A percentile compares a stretch with the other conserved stretches of the same genome.
Conservation (phyloP, 2,329 filamentous ascomycete genomes). For the Penicillium sp. region DNA sequence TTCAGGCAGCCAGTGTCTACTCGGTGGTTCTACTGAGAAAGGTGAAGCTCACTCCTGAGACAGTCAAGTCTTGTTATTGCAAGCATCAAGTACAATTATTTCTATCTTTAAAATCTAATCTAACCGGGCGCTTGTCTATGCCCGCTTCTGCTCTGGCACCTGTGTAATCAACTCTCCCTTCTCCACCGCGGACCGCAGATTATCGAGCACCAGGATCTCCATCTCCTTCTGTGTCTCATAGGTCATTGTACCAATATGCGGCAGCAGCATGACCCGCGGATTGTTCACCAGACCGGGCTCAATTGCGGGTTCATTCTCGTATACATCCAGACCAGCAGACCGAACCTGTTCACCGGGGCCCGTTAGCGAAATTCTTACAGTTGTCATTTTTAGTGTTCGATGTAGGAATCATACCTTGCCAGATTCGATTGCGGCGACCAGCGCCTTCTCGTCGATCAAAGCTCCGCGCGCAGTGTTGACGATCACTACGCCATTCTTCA, state of each 20-base stretch:
- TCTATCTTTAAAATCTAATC: neutral
- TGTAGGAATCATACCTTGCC: conserved; percentile 39
- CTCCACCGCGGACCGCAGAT: conserved; percentile 58
- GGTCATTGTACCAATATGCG: conserved; percentile 62
- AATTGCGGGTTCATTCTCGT: conserved; percentile 48
- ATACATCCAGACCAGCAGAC: conserved; percentile 49
- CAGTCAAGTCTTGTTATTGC: neutral
- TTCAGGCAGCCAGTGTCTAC: neutral
- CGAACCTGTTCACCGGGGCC: conserved; percentile 29
- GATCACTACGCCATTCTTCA: conserved; percentile 48
- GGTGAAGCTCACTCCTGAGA: no score
- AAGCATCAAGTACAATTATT: neutral
- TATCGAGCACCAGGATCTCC: conserved; percentile 61
- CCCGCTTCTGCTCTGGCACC: conserved; percentile 60
- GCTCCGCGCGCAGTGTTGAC: conserved; percentile 49
- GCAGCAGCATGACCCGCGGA: conserved; percentile 54
- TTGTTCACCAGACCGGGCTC: conserved; percentile 51
- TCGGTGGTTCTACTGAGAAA: no score
- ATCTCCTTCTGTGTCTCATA: conserved; percentile 63
- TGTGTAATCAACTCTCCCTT: conserved; percentile 60
- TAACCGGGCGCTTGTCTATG: conserved; percentile 5
- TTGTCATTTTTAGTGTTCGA: neutral
- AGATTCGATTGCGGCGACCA: conserved; percentile 46
- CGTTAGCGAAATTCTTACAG: neutral
- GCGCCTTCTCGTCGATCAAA: conserved; percentile 49